phyloP scores from a whole-genome alignment of 352 stramenopile genomes.

The Thraustochytrium aureum region DNA sequence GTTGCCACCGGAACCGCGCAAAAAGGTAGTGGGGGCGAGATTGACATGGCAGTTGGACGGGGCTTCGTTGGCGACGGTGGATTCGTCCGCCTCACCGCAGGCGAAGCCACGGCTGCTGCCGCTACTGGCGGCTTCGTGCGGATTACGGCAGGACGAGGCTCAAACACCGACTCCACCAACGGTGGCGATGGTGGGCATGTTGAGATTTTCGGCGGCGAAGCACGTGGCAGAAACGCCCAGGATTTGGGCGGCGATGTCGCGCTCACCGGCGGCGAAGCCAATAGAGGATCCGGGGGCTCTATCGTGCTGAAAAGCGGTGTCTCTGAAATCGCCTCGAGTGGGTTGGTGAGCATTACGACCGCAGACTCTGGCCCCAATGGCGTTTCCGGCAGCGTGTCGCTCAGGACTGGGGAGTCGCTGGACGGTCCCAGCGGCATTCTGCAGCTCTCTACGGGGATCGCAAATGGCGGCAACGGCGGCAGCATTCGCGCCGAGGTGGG shows the following conservation, averaged over 20 bases:
- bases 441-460: slow-evolving; percentile 59
- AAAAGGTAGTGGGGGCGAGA: slow-evolving; percentile 69
- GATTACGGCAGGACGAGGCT: slow-evolving; percentile 73
- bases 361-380: slow-evolving; percentile 72
- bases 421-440: slow-evolving; percentile 69
- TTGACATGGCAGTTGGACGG: slow-evolving; percentile 71
- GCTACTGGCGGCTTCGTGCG: slow-evolving; percentile 69
- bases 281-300: slow-evolving; percentile 65
- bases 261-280: slow-evolving; percentile 68
- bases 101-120: slow-evolving; percentile 63
- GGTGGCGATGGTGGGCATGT: slow-evolving; percentile 83
- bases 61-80: slow-evolving; percentile 78
- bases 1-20: slow-evolving; percentile 62
- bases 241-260: slow-evolving; percentile 81
- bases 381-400: slow-evolving; percentile 67
- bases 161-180: slow-evolving; percentile 73
- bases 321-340: slow-evolving; percentile 72
- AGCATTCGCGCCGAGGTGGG: slow-evolving; percentile 61
- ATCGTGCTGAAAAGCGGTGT: slow-evolving; percentile 63
- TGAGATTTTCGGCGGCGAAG: slow-evolving; percentile 75
- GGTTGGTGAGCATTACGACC: slow-evolving; percentile 70
- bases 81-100: slow-evolving; percentile 70
- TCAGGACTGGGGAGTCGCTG: slow-evolving; percentile 65
- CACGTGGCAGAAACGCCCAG: slow-evolving; percentile 73
- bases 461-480: slow-evolving; percentile 60